Conservation (phyloP, 2,329 filamentous ascomycete species). For the Grosmannia serpens region DNA sequence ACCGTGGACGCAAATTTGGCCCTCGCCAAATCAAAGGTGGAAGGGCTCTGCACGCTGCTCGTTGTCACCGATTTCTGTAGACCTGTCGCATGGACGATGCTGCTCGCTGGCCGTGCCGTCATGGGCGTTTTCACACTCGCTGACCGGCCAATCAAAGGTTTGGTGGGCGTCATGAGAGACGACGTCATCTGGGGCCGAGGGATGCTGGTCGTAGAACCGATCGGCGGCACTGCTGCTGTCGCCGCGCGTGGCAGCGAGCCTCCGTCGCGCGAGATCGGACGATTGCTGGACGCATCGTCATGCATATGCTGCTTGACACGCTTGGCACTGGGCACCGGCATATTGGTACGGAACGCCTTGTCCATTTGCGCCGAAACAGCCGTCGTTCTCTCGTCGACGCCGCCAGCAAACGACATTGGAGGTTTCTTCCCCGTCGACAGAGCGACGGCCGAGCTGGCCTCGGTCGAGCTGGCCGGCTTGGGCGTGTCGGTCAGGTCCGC, state of each 20-base stretch:
- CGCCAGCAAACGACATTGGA: conserved; percentile 15
- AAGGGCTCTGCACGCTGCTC: conserved; percentile 30
- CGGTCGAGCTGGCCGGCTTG: conserved; percentile 16
- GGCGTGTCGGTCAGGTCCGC: conserved; percentile 49
- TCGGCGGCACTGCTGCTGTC: conserved; percentile 8
- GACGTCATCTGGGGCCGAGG: conserved; percentile 35
- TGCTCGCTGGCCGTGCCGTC: conserved; percentile 32
- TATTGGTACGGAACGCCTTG: conserved; percentile 15
- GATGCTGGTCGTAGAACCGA: neutral
- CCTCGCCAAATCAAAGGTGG: conserved; percentile 17
- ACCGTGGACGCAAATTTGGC: conserved; percentile 13
- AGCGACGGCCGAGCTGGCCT: neutral
- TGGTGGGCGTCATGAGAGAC: conserved; percentile 66
- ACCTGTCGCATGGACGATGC: conserved; percentile 20
- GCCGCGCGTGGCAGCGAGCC: conserved; percentile 32
- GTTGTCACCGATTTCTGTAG: conserved; percentile 41
- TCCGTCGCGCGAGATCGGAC: conserved; percentile 44
- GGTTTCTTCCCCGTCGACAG: conserved; percentile 16
- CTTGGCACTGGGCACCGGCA: conserved; percentile 45
- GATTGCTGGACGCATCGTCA: conserved; percentile 58
- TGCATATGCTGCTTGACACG: conserved; percentile 54
- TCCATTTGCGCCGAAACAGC: conserved; percentile 9
- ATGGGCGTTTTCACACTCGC: conserved; percentile 39
- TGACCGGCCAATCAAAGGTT: conserved; percentile 56
- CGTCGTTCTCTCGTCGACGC: conserved; percentile 13